Conservation (phyloP, 352 stramenopile species). For the Pythium guiyangense region DNA sequence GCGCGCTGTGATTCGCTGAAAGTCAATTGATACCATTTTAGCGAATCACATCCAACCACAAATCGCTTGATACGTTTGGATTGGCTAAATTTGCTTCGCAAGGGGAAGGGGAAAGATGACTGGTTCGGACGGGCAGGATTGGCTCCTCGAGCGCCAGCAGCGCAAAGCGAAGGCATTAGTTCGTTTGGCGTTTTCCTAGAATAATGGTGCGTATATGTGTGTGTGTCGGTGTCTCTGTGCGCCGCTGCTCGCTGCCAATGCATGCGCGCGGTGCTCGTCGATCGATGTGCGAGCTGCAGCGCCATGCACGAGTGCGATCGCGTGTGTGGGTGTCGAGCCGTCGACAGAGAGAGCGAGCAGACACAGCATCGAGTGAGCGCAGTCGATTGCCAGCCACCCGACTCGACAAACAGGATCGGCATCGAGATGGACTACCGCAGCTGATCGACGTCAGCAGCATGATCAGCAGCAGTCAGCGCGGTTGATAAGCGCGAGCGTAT, state of each 20-base stretch:
- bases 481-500: too few relatives aligned
- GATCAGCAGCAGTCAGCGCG: too few relatives aligned
- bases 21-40: conserved; percentile 10
- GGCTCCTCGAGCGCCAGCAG: conserved; percentile 16
- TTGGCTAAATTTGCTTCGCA: conserved; percentile 27
- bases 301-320: neutral
- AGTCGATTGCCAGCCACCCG: too few relatives aligned
- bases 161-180: conserved; percentile 39
- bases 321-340: too few relatives aligned
- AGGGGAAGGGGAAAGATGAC: conserved; percentile 57
- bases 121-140: conserved; percentile 53
- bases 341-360: too few relatives aligned
- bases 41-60: conserved; percentile 22
- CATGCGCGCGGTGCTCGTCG: neutral
- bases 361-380: too few relatives aligned
- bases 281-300: neutral
- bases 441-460: too few relatives aligned
- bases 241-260: neutral
- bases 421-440: too few relatives aligned
- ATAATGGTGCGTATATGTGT: conserved; percentile 58
- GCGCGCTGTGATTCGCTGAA: conserved; percentile 15
- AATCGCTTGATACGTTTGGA: conserved; percentile 3
- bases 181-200: conserved; percentile 85
- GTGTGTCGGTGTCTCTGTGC: neutral
- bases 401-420: too few relatives aligned